Conservation (phyloP, 129 eudicot genomes). For the Scalesia atractyloides region DNA sequence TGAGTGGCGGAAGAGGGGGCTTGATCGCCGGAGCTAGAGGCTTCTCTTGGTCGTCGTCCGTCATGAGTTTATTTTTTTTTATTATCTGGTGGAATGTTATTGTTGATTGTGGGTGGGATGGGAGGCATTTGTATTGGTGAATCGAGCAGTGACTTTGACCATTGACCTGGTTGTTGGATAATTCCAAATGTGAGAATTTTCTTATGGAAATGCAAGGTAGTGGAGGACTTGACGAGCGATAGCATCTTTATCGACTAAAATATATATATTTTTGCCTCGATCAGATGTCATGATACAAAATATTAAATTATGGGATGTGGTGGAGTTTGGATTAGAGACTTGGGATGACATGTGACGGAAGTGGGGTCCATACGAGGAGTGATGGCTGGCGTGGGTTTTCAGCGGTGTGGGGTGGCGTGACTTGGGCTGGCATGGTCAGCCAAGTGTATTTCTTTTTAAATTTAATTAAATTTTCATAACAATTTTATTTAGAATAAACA, state of each 20-base stretch:
- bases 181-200: constrained; percentile 26
- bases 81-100: neutral
- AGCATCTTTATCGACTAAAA: neutral
- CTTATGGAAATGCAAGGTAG: neutral
- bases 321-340: too few relatives aligned
- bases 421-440: too few relatives aligned
- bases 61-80: neutral
- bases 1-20: constrained; percentile 4
- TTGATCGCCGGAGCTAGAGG: constrained; percentile 25
- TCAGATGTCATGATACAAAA: too few relatives aligned
- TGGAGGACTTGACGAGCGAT: neutral
- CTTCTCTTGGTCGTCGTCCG: constrained; percentile 25
- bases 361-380: too few relatives aligned
- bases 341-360: too few relatives aligned
- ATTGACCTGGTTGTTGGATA: constrained; percentile 27
- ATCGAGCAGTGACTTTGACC: constrained; percentile 34
- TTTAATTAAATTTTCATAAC: too few relatives aligned
- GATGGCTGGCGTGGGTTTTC: too few relatives aligned
- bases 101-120: neutral
- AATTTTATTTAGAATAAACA: too few relatives aligned
- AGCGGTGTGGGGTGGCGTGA: too few relatives aligned
- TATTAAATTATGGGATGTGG: too few relatives aligned
- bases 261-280: too few relatives aligned
- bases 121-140: constrained; percentile 13
- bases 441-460: too few relatives aligned